A percentile compares a stretch with the other conserved stretches of the same genome.
Evolutionary conservation across 176 grass and related monocot genomes (phyloP).

Genomic region (Triticum turgidum): DNA sequence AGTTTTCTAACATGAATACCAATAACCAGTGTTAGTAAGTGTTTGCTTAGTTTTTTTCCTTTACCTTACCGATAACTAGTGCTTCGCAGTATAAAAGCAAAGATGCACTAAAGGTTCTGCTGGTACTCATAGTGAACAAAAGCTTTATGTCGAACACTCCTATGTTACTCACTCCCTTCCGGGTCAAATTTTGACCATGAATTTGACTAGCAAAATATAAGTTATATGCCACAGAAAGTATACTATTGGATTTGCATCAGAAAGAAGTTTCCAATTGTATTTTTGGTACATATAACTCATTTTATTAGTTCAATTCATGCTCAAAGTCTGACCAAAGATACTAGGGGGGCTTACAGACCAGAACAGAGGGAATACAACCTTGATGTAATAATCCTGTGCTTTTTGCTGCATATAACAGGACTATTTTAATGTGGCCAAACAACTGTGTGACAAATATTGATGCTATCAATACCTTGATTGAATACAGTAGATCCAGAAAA

Average conservation of each 20-base stretch:
- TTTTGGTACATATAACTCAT: background rate
- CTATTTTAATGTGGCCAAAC: conserved; percentile 14
- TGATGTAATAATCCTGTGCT: background rate
- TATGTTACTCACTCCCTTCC: too few relatives aligned
- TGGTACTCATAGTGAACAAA: background rate
- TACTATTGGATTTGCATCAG: too few relatives aligned
- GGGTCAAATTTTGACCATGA: background rate
- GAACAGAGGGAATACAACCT: background rate
- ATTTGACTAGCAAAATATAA: background rate
- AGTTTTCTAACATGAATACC: background rate
- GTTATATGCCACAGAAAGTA: background rate
- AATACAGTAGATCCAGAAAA: conserved; percentile 87
- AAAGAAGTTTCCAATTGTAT: too few relatives aligned
- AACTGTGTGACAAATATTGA: background rate
- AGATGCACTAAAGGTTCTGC: background rate
- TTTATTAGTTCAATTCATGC: too few relatives aligned
- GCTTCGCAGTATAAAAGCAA: background rate
- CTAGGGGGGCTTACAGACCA: too few relatives aligned
- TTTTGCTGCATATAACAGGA: background rate
- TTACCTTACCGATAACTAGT: background rate
- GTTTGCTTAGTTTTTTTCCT: background rate
- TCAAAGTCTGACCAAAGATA: too few relatives aligned
- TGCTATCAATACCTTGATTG: conserved; percentile 65
- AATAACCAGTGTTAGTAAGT: background rate
- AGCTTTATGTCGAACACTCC: too few relatives aligned